A percentile compares a stretch with the other conserved stretches of the same genome.
Conservation (phyloP, 2,329 filamentous ascomycete species). For the Karstenula rhodostoma region DNA sequence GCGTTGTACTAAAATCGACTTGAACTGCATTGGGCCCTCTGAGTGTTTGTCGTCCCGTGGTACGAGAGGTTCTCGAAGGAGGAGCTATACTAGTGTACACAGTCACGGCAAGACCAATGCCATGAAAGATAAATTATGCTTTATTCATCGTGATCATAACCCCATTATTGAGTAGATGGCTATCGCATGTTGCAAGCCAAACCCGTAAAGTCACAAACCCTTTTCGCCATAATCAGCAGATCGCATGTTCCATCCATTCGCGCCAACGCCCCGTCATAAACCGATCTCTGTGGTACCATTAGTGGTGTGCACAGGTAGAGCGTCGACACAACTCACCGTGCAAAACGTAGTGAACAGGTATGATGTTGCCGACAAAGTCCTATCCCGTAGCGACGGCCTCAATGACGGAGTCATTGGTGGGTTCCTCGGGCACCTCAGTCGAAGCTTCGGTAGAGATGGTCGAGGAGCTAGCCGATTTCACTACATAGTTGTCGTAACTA, state of each 20-base stretch:
- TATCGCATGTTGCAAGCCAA: not conserved
- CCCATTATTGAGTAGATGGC: not conserved
- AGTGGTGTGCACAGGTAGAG: not conserved
- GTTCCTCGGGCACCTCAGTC: not conserved
- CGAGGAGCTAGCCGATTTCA: not conserved
- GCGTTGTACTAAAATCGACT: not conserved
- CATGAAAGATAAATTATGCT: not conserved
- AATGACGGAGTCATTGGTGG: not conserved
- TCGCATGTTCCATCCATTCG: not conserved
- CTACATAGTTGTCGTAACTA: slow-evolving; percentile 5
- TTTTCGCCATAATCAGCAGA: not conserved
- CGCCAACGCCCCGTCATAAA: not conserved
- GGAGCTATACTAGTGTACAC: not conserved
- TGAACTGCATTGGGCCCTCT: not conserved
- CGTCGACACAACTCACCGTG: not conserved
- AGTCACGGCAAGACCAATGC: not conserved
- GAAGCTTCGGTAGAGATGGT: not conserved
- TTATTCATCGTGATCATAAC: not conserved
- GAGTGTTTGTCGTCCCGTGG: not conserved
- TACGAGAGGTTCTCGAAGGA: not conserved
- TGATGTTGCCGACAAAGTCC: not conserved
- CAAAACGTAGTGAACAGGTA: not conserved
- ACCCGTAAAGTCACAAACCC: not conserved
- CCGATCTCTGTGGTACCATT: not conserved
- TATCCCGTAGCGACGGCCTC: not conserved